Conservation (phyloP, 2,329 filamentous ascomycete species). For the Teratosphaeria viscida region DNA sequence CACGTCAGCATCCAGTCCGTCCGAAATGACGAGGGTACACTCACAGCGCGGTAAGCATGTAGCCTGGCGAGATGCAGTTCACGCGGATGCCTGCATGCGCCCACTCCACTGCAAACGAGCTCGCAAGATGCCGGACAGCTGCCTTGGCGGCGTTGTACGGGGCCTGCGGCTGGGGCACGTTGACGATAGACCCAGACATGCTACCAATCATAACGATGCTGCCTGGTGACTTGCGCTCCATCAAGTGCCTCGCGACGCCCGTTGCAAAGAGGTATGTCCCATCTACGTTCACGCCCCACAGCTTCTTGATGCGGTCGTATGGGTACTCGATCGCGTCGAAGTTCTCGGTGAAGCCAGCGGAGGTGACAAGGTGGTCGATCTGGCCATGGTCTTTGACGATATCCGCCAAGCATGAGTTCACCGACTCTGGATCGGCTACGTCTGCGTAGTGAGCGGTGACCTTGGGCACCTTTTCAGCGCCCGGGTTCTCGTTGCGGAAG, state of each 20-base stretch:
- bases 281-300: conserved; percentile 89
- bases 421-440: conserved; percentile 69
- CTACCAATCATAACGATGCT: conserved; percentile 92
- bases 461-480: conserved; percentile 60
- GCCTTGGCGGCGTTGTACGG: conserved; percentile 93
- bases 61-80: conserved; percentile 90
- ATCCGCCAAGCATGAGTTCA: conserved; percentile 61
- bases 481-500: conserved; percentile 71
- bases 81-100: conserved; percentile 77
- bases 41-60: conserved; percentile 91
- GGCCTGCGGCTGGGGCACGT: conserved; percentile 85
- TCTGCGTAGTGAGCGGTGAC: conserved; percentile 87
- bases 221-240: conserved; percentile 66
- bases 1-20: conserved; percentile 4
- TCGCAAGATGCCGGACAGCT: conserved; percentile 76
- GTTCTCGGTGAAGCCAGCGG: conserved; percentile 95
- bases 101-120: conserved; percentile 90
- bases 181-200: conserved; percentile 91
- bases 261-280: conserved; percentile 86
- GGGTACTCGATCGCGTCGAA: conserved; percentile 87
- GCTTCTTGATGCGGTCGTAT: conserved; percentile 79
- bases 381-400: conserved; percentile 60
- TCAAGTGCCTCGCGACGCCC: conserved; percentile 75
- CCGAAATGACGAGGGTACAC: conserved; percentile 23
- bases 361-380: conserved; percentile 87